Evolutionary conservation across 1,284 basidiomycete genomes (phyloP).

Genomic region (Tilletia caries): DNA sequence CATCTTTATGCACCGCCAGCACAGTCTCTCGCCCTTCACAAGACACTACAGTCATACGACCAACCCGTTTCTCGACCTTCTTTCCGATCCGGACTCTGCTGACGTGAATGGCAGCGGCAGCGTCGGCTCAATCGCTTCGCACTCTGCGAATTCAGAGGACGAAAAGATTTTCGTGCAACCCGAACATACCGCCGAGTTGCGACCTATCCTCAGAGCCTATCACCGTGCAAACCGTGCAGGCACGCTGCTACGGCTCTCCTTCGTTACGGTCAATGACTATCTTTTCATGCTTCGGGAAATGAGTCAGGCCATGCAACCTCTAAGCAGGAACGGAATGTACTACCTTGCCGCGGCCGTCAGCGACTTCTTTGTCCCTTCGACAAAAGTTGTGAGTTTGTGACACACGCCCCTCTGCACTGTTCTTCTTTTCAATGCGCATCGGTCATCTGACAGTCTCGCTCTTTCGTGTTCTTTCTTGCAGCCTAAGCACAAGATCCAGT

Average conservation of each 20-base stretch:
- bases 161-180: constrained; percentile 65
- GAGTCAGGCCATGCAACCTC: constrained; percentile 61
- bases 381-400: constrained; percentile 75
- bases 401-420: background rate
- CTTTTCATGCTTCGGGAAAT: constrained; percentile 84
- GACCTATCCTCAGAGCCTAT: constrained; percentile 74
- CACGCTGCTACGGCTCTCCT: constrained; percentile 78
- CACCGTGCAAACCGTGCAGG: constrained; percentile 72
- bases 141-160: constrained; percentile 22
- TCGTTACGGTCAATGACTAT: constrained; percentile 94
- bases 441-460: background rate
- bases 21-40: constrained; percentile 93
- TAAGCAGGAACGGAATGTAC: constrained; percentile 77
- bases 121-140: background rate
- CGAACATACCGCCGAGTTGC: constrained; percentile 64
- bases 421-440: background rate
- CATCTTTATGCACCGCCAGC: constrained; percentile 96
- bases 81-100: constrained; percentile 62
- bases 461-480: constrained; percentile 49
- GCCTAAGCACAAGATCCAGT: constrained; percentile 98
- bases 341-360: constrained; percentile 96
- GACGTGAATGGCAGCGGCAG: background rate
- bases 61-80: constrained; percentile 92
- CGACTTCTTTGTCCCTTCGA: constrained; percentile 91
- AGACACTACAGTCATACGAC: constrained; percentile 96